These are phyloP conservation scores for Diaporthe vaccinii DNA, from an alignment of 2,329 filamentous ascomycete genomes.

Conservation along the genomic window DNA sequence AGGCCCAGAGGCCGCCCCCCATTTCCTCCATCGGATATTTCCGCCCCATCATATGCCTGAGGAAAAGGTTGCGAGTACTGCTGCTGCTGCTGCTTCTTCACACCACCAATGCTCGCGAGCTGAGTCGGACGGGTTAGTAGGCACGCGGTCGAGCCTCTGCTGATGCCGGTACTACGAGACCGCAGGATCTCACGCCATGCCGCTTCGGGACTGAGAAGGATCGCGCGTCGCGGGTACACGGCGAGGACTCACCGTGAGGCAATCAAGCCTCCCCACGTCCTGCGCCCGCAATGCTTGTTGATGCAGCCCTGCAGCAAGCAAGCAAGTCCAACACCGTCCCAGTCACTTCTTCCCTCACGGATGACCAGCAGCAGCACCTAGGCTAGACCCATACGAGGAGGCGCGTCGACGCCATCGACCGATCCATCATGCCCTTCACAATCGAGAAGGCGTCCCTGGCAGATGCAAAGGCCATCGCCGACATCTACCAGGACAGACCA, in stretches of 20 bases:
- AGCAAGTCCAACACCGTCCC: neutral
- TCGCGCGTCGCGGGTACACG: constrained; percentile 21
- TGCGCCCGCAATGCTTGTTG: neutral
- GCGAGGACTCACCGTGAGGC: constrained; percentile 23
- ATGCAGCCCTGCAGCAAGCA: neutral
- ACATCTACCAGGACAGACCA: constrained; percentile 34
- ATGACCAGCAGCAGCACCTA: neutral
- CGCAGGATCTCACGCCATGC: constrained; percentile 19
- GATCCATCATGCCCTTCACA: constrained; percentile 4
- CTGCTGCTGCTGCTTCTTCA: neutral
- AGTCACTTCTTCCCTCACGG: neutral
- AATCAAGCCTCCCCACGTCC: neutral
- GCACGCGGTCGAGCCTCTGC: neutral
- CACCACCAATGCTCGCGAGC: constrained; percentile 7
- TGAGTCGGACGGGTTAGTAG: constrained; percentile 3
- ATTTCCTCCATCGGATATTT: neutral
- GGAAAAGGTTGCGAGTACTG: neutral
- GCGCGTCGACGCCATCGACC: too few species aligned
- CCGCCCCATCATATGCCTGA: neutral
- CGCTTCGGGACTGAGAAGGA: constrained; percentile 20
- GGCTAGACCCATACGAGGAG: too few species aligned
- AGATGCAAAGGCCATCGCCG: constrained; percentile 33
- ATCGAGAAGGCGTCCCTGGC: neutral
- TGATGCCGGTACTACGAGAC: constrained; percentile 3
- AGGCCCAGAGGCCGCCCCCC: too few species aligned